These are phyloP conservation scores for Solanum acaule DNA, from an alignment of 257 asterid genomes.

Conservation along the genomic window DNA sequence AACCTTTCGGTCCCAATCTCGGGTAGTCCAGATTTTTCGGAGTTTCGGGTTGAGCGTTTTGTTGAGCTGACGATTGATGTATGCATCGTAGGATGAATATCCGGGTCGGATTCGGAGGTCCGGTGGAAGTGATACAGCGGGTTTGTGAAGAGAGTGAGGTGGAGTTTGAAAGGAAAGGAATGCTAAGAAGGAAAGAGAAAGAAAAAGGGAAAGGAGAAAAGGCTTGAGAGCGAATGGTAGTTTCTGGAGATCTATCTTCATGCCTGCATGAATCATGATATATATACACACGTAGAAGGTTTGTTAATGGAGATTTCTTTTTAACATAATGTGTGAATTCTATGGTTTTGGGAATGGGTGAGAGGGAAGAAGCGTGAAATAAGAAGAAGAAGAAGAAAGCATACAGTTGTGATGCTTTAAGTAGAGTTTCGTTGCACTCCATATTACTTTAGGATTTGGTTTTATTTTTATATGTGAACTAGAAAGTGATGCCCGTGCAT, in stretches of 20 bases:
- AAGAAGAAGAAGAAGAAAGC: not conserved
- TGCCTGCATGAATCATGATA: not conserved
- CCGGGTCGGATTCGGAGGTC: constrained; percentile 66
- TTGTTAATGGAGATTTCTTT: not conserved
- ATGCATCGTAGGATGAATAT: constrained; percentile 59
- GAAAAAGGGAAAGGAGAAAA: constrained; percentile 25
- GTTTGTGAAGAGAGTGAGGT: not conserved
- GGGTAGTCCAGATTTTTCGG: constrained; percentile 82
- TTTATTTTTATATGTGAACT: not conserved
- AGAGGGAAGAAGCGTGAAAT: not conserved
- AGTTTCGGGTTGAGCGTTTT: constrained; percentile 89
- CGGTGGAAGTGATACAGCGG: not conserved
- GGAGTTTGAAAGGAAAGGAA: constrained; percentile 39
- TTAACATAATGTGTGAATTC: not conserved
- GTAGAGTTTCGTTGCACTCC: not conserved
- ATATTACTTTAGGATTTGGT: not conserved
- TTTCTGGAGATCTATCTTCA: not conserved
- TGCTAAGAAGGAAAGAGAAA: constrained; percentile 29
- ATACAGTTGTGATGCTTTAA: not conserved
- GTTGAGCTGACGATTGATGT: constrained; percentile 78
- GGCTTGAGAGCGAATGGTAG: constrained; percentile 40
- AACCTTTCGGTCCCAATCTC: constrained; percentile 83
- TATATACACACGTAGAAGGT: not conserved
- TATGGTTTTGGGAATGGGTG: not conserved
- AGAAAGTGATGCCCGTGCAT: not conserved